These are phyloP conservation scores for Fraxinus dipetala DNA, from an alignment of 305 asterid species.

Conservation along the genomic window DNA sequence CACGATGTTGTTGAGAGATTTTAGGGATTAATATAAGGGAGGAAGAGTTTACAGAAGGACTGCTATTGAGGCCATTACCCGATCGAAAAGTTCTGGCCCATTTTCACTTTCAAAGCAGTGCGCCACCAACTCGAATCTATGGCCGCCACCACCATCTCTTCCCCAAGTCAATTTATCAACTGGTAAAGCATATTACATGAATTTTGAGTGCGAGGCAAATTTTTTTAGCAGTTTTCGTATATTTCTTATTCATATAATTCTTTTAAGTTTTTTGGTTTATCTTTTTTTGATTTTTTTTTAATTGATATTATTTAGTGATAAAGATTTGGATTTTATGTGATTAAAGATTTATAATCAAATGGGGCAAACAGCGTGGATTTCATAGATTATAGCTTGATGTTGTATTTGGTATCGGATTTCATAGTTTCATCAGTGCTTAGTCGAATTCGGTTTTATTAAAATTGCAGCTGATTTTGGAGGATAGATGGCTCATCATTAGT, in stretches of 20 bases:
- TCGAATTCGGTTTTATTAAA: not conserved
- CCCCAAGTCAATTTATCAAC: conserved; percentile 91
- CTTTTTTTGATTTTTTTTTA: not conserved
- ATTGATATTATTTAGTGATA: not conserved
- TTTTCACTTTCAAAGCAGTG: conserved; percentile 79
- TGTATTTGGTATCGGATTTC: not conserved
- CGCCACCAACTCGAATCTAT: conserved; percentile 67
- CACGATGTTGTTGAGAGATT: too few relatives aligned
- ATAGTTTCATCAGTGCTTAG: not conserved
- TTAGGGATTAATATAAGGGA: too few relatives aligned
- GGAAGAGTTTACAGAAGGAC: conserved; percentile 82
- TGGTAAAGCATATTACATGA: conserved; percentile 42
- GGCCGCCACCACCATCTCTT: conserved; percentile 88
- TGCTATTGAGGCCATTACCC: conserved; percentile 82
- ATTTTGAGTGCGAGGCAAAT: not conserved
- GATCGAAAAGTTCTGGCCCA: conserved; percentile 91
- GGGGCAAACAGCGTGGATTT: conserved; percentile 3
- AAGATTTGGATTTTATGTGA: not conserved
- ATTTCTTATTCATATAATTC: not conserved
- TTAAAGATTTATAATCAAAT: not conserved
- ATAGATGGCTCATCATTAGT: not conserved
- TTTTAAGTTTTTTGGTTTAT: not conserved
- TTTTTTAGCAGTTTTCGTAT: not conserved
- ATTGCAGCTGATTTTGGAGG: not conserved
- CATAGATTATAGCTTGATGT: not conserved